phyloP scores from a whole-genome alignment of 306 rosid species.

The Senna siamea region DNA sequence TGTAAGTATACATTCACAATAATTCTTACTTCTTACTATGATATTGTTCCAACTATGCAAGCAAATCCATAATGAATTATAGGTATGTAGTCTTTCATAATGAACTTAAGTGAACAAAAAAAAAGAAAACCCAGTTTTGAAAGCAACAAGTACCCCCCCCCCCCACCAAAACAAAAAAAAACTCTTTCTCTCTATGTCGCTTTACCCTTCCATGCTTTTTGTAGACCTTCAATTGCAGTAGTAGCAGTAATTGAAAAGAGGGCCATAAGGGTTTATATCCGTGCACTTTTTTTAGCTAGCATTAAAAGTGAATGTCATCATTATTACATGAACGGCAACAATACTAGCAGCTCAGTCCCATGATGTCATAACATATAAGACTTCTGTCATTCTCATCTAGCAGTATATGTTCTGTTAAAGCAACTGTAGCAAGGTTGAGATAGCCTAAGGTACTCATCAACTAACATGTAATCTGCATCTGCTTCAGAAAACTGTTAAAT shows the following conservation, averaged over 20 bases:
- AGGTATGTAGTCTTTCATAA: not conserved
- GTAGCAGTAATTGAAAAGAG: not conserved
- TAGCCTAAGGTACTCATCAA: not conserved
- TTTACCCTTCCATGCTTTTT: too few species aligned
- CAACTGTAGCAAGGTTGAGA: not conserved
- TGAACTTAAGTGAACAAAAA: not conserved
- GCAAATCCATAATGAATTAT: not conserved
- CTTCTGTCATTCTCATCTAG: not conserved
- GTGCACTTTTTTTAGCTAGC: not conserved
- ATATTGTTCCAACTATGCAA: not conserved
- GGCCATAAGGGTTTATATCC: not conserved
- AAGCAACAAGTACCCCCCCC: not conserved
- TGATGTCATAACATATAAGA: constrained; percentile 20
- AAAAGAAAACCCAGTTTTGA: not conserved
- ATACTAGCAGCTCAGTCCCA: constrained; percentile 18
- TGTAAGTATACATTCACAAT: not conserved
- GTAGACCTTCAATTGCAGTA: not conserved
- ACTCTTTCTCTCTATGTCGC: too few species aligned
- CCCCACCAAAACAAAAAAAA: too few species aligned
- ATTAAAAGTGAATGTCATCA: not conserved
- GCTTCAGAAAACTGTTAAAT: not conserved
- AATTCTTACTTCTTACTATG: not conserved
- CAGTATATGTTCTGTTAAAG: not conserved
- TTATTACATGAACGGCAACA: constrained; percentile 27
- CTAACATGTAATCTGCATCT: not conserved